Base-by-base conservation (phyloP, 257 asterid species). In the Forsythia viridissima region DNA sequence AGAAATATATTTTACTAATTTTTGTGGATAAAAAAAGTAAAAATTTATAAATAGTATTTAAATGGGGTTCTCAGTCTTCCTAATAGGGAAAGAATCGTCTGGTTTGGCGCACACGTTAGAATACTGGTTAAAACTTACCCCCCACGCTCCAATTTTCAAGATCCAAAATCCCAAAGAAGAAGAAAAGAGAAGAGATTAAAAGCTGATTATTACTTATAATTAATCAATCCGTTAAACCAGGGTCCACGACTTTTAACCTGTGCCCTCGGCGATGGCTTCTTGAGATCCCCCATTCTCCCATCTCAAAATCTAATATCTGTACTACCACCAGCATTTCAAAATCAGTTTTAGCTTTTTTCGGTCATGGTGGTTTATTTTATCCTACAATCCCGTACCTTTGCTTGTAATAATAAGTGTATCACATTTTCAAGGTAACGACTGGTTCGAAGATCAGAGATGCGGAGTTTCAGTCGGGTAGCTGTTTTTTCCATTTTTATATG, bases 361-460 rank as follows among this genome's bases (percentile, higher is more conserved):
- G 34, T 30, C 34, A 59, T 43, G 72, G 77, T 83, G 85, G 36
- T 75, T 67, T 73, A 15, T 55, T 71, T 66, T 69, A 10, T 72
- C 69, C 74, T 30, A 8, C 73, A 24, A 76, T 57, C 59, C 84
- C 39, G 13, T 57, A 71, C 76, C 75, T 78, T 79, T 30, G 21
- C 37, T 40, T 75, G 39, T 80, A 71, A 74, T 73, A 37, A 0
- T 59, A 34, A 40, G 41, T 76, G 8, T 73, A 15, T 83, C 63
- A 84, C 94, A 90, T 89, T 87, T 68, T 70, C 74, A 37, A 76
- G 74, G 36, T 73, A 69, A 41, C 84, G 74, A 9, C 68, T 76
- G 24, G 24, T 52, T 66, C 40, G 78, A 72, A 76, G 89, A 88
- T 90, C 97, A 85, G 89, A 80, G 84, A 89, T 92, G 96, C 89